Percentiles rank a stretch among this genome's conserved stretches.
Evolutionary conservation across 495 filamentous ascomycete species (phyloP).

Genomic region (Hypoxylon cercidicola): DNA sequence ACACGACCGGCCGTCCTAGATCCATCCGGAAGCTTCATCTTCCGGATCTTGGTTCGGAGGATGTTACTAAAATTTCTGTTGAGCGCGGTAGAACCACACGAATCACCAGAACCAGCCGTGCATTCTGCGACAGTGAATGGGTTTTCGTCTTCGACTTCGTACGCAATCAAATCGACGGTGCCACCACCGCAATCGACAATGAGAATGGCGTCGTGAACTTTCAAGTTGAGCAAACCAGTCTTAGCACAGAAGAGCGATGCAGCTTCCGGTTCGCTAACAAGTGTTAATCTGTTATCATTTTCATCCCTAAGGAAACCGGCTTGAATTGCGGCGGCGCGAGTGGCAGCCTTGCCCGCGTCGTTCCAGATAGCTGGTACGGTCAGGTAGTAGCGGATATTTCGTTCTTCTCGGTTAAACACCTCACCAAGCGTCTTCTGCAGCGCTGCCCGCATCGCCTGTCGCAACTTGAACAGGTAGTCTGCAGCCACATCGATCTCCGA

Average conservation of each 20-base stretch:
- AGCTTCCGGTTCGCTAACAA: constrained; percentile 78
- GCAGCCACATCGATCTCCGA: constrained; percentile 81
- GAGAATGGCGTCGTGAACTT: constrained; percentile 76
- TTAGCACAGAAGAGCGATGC: constrained; percentile 80
- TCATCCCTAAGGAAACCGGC: constrained; percentile 78
- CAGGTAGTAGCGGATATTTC: constrained; percentile 78
- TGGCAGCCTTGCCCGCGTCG: constrained; percentile 78
- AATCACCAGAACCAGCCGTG: constrained; percentile 79
- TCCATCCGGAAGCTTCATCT: constrained; percentile 81
- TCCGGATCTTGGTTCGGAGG: constrained; percentile 76
- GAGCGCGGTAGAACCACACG: constrained; percentile 77
- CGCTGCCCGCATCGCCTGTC: constrained; percentile 77
- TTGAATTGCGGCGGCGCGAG: constrained; percentile 76
- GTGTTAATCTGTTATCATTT: constrained; percentile 77
- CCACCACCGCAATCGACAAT: constrained; percentile 82
- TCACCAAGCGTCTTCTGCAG: constrained; percentile 81
- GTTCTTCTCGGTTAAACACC: constrained; percentile 79
- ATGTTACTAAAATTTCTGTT: constrained; percentile 83
- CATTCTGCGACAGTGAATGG: constrained; percentile 80
- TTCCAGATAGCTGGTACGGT: constrained; percentile 83
- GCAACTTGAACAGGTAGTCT: constrained; percentile 80
- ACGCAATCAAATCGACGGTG: constrained; percentile 80
- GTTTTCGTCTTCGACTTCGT: constrained; percentile 80
- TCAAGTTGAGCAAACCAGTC: constrained; percentile 76
- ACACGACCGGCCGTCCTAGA: constrained; percentile 79